Evolutionary conservation across 805 yeast genomes (phyloP), one percentile per base, ranked within the genome.

Genomic region (Cyberlindnera mississippiensis): DNA sequence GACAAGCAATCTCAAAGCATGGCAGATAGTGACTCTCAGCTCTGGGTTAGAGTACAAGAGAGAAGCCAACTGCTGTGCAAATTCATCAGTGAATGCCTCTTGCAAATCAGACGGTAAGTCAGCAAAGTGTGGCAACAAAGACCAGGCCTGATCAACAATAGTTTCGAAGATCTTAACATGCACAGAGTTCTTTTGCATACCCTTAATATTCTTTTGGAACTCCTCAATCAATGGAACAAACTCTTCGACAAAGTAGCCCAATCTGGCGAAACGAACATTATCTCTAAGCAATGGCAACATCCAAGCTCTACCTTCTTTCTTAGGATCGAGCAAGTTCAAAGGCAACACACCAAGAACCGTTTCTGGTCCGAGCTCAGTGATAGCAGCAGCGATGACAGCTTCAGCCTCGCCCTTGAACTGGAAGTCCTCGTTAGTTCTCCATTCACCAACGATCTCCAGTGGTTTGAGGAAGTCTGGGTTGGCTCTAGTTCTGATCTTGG

Each of bases 221-320:
- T 71, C 66, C 30, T 70, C 69, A 37, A 72, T 73, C 30, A 82
- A 62, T 20, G 98, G 98, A 13, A 84, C 62, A 39, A 93, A 73
- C 29, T 80, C 69, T 17, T 64, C 63, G 44, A 75, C 72, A 63
- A 78, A 93, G 58, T 72, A 86, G 0, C 73, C 67, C 42, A 93
- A 68, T 35, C 73, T 71, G 2, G 97, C 83, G 54, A 78, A 75
- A 53, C 81, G 75, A 20, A 88, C 84, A 55, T 86, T 80, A 55
- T 90, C 97, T 66, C 97, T 82, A 47, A 93, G 73, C 27, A 93
- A 61, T 10, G 99, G 99, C 50, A 93, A 73, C 53, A 93, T 59
- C 97, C 98, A 93, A 35, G 97, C 97, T 60, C 98, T 78, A 35
- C 97, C 97, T n/a, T 81, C 74, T 33, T 73, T 71, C 26, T 67